These are phyloP conservation scores for Entomortierella lignicola DNA, from an alignment of 192 early-diverging fungal species.

Conservation along the genomic window DNA sequence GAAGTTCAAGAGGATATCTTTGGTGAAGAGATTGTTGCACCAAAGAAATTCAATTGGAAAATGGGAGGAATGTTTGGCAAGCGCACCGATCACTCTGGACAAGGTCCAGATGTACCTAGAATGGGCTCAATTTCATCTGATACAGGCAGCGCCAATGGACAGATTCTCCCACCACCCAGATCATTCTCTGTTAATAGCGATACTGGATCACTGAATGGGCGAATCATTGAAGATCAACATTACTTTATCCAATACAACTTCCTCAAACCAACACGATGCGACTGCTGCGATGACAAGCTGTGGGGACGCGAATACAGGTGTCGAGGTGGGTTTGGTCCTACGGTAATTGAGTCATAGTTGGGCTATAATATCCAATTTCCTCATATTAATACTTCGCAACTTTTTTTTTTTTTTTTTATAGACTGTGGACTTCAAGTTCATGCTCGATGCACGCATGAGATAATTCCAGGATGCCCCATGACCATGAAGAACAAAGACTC, in stretches of 20 bases:
- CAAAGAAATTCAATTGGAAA: constrained; percentile 69
- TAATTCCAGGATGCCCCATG: constrained; percentile 25
- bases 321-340: constrained; percentile 53
- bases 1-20: constrained; percentile 45
- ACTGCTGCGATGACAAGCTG: constrained; percentile 67
- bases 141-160: constrained; percentile 39
- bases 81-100: constrained; percentile 1
- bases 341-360: too few relatives aligned
- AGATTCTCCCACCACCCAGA: constrained; percentile 43
- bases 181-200: constrained; percentile 38
- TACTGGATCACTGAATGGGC: constrained; percentile 36
- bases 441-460: constrained; percentile 51
- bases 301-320: constrained; percentile 66
- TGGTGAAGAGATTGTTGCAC: constrained; percentile 47
- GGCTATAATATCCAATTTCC: too few relatives aligned
- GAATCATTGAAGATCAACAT: constrained; percentile 28
- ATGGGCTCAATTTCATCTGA: constrained; percentile 2
- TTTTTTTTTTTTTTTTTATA: constrained; percentile 13
- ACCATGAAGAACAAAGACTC: constrained; percentile 21
- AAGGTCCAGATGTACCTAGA: constrained; percentile 8
- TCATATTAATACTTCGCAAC: not conserved
- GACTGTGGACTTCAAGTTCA: constrained; percentile 63
- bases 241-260: constrained; percentile 54
- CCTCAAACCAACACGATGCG: constrained; percentile 60
- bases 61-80: constrained; percentile 56